These are phyloP conservation scores for Cyclotella sp. DNA, from an alignment of 108 stramenopile genomes.

Conservation along the genomic window DNA sequence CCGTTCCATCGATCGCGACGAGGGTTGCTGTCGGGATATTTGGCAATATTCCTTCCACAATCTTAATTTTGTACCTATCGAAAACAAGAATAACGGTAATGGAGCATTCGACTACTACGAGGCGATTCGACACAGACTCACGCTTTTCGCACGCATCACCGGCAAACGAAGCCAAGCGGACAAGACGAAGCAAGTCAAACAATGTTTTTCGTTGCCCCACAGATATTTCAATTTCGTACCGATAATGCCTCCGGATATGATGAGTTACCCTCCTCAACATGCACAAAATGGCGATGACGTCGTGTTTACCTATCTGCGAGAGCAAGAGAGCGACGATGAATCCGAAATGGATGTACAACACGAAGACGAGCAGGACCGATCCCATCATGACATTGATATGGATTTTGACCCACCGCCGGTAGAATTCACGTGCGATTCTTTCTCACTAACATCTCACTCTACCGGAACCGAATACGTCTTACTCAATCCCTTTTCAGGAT, in stretches of 20 bases:
- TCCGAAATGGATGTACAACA: slow-evolving; percentile 20
- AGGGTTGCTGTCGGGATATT: slow-evolving; percentile 18
- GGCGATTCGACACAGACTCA: slow-evolving; percentile 32
- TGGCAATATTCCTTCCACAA: slow-evolving; percentile 50
- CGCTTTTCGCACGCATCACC: slow-evolving; percentile 45
- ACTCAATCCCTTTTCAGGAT: slow-evolving; percentile 67
- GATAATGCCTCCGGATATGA: slow-evolving; percentile 44
- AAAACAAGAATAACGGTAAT: background rate
- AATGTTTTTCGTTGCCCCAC: slow-evolving; percentile 51
- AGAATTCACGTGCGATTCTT: slow-evolving; percentile 65
- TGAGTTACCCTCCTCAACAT: slow-evolving; percentile 25
- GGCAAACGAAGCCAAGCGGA: slow-evolving; percentile 2
- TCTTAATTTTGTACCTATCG: slow-evolving; percentile 50
- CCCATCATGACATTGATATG: slow-evolving; percentile 15
- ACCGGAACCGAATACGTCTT: slow-evolving; percentile 53
- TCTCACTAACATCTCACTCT: slow-evolving; percentile 48
- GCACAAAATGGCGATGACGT: background rate
- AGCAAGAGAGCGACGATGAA: slow-evolving; percentile 9
- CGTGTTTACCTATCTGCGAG: background rate
- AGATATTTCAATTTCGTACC: slow-evolving; percentile 64
- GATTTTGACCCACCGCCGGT: slow-evolving; percentile 61
- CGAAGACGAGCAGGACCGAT: slow-evolving; percentile 18
- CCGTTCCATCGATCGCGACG: background rate
- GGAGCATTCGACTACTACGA: slow-evolving; percentile 26
- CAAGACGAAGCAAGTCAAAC: slow-evolving; percentile 1